Percentiles rank a stretch among this genome's conserved stretches.
phyloP scores from a whole-genome alignment of 805 yeast genomes.

The Barnettozyma pratensis region DNA sequence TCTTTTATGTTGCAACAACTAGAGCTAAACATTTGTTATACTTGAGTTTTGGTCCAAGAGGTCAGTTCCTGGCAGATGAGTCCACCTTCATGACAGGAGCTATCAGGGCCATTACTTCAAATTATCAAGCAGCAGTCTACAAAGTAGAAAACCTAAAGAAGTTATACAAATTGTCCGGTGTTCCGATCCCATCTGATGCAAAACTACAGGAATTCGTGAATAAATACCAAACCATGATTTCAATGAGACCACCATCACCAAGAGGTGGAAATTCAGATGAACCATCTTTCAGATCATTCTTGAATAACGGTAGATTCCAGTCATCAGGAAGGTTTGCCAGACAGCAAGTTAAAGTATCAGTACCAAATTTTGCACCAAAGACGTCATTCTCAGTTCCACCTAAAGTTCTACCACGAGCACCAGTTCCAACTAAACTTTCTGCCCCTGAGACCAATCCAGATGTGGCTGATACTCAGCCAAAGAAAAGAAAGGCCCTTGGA shows the following conservation, averaged over 20 bases:
- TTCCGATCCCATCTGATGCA: background rate
- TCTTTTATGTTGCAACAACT: slow-evolving; percentile 85
- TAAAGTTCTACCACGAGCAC: background rate
- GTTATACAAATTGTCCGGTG: slow-evolving; percentile 5
- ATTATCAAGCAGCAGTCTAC: slow-evolving; percentile 2
- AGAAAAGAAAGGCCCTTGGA: slow-evolving; percentile 4
- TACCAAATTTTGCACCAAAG: too few relatives aligned
- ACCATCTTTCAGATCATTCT: slow-evolving; percentile 9
- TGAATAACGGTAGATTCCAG: too few relatives aligned
- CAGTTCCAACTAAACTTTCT: too few relatives aligned
- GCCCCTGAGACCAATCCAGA: background rate
- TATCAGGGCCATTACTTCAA: background rate
- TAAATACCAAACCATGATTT: background rate
- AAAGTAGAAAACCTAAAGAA: background rate
- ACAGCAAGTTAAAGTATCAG: too few relatives aligned
- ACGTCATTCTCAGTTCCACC: background rate
- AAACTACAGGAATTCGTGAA: slow-evolving; percentile 14
- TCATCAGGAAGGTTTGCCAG: too few relatives aligned
- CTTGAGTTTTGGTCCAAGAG: slow-evolving; percentile 24
- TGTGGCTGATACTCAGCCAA: background rate
- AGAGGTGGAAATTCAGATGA: too few relatives aligned
- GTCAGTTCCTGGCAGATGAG: background rate
- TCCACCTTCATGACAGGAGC: slow-evolving; percentile 16
- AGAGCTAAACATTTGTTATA: slow-evolving; percentile 64
- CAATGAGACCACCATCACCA: background rate